Evolutionary conservation across 176 grass and related monocot species (phyloP).

Genomic region (Echinochloa phyllopogon): DNA sequence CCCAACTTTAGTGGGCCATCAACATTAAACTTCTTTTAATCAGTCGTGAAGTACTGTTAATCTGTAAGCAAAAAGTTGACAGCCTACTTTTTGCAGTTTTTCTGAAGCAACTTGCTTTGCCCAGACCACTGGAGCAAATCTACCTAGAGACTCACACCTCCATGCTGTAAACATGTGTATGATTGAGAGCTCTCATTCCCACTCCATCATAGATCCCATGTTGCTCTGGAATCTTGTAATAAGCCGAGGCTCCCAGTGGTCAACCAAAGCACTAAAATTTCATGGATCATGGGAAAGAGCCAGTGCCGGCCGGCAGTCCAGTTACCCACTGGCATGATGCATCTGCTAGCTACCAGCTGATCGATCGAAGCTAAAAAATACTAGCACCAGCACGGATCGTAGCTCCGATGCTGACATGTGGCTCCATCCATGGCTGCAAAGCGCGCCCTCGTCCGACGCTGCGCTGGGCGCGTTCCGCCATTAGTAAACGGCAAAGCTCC

Average conservation of each 20-base stretch:
- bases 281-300: constrained; percentile 42
- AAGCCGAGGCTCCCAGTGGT: constrained; percentile 8
- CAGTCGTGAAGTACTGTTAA: not conserved
- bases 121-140: constrained; percentile 26
- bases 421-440: constrained; percentile 44
- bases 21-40: not conserved
- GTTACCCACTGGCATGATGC: constrained; percentile 30
- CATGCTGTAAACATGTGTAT: not conserved
- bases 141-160: constrained; percentile 39
- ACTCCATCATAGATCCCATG: constrained; percentile 42
- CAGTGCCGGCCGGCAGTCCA: constrained; percentile 53
- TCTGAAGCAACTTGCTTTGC: not conserved
- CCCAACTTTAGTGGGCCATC: constrained; percentile 36
- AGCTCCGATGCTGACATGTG: constrained; percentile 43
- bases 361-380: not conserved
- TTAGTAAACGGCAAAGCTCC: constrained; percentile 45
- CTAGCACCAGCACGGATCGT: not conserved
- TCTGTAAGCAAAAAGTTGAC: constrained; percentile 20
- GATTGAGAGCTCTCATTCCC: not conserved
- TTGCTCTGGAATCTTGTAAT: constrained; percentile 42
- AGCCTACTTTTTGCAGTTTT: not conserved
- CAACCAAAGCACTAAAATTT: constrained; percentile 41
- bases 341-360: not conserved
- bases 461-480: constrained; percentile 33
- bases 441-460: not conserved